Conservation (phyloP, 805 yeast genomes). For the Saturnispora dispora region DNA sequence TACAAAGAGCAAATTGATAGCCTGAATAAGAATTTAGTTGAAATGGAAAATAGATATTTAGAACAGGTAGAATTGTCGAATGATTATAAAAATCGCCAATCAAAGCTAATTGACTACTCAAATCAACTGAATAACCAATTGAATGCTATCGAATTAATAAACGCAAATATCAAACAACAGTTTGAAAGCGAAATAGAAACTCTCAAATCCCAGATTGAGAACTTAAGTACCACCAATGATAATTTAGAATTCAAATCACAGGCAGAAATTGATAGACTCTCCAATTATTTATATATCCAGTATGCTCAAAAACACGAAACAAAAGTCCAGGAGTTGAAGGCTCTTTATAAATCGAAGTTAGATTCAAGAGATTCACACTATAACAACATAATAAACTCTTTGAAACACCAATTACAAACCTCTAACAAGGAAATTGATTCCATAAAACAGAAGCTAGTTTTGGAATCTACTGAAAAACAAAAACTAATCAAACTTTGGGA, state of each 20-base stretch:
- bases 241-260: conserved; percentile 4
- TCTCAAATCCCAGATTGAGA: conserved; percentile 2
- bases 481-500: conserved; percentile 43
- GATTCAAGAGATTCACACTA: conserved; percentile 29
- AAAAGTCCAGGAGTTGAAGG: conserved; percentile 54
- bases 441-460: conserved; percentile 36
- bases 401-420: conserved; percentile 22
- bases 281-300: conserved; percentile 47
- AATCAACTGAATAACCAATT: conserved; percentile 3
- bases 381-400: conserved; percentile 15
- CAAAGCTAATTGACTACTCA: conserved; percentile 4
- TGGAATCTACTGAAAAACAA: conserved; percentile 49
- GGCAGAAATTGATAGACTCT: conserved; percentile 5
- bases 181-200: conserved; percentile 1
- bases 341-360: conserved; percentile 49
- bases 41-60: background rate
- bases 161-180: background rate
- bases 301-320: conserved; percentile 71
- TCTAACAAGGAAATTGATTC: conserved; percentile 43
- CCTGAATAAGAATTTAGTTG: background rate
- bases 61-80: background rate
- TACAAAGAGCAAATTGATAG: conserved; percentile 2
- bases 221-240: background rate
- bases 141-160: conserved; percentile 4
- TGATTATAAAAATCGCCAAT: conserved; percentile 3